A percentile compares a stretch with the other conserved stretches of the same genome.
phyloP scores from a whole-genome alignment of 2,329 filamentous ascomycete genomes.

The Tolypocladium ovalisporum region DNA sequence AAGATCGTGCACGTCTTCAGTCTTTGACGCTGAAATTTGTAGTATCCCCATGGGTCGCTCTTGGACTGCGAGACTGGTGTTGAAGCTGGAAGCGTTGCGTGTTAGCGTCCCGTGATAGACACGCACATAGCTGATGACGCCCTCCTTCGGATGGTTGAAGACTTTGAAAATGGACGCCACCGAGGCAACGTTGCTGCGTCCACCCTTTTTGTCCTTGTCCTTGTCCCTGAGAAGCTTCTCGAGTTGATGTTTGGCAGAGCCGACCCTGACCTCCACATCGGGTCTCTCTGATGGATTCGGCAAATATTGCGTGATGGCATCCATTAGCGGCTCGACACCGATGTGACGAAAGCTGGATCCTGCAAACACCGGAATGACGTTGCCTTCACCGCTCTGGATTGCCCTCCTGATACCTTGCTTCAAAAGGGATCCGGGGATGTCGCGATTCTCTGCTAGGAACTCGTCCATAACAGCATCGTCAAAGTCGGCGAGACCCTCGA shows the following conservation, averaged over 20 bases:
- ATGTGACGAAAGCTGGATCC: slow-evolving; percentile 91
- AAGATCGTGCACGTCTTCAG: slow-evolving; percentile 73
- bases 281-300: slow-evolving; percentile 74
- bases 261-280: slow-evolving; percentile 65
- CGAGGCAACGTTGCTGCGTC: slow-evolving; percentile 26
- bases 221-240: slow-evolving; percentile 26
- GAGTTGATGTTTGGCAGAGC: slow-evolving; percentile 32
- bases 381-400: slow-evolving; percentile 56
- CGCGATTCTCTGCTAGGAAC: slow-evolving; percentile 68
- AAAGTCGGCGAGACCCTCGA: slow-evolving; percentile 79
- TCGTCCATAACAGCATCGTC: slow-evolving; percentile 79
- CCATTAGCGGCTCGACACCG: slow-evolving; percentile 82
- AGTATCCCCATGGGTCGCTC: slow-evolving; percentile 74
- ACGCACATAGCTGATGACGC: slow-evolving; percentile 82
- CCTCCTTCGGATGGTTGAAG: slow-evolving; percentile 74
- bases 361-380: slow-evolving; percentile 77
- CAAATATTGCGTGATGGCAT: slow-evolving; percentile 78
- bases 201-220: slow-evolving; percentile 26
- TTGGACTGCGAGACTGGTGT: slow-evolving; percentile 69
- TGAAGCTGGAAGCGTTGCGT: slow-evolving; percentile 68
- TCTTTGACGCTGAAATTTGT: slow-evolving; percentile 82
- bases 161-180: slow-evolving; percentile 84
- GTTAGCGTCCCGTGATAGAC: slow-evolving; percentile 79
- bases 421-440: slow-evolving; percentile 59
- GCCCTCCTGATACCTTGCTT: slow-evolving; percentile 64